Evolutionary conservation across 805 yeast species (phyloP), one percentile per base, ranked within the genome.

Genomic region (Suhomyces sp.): DNA sequence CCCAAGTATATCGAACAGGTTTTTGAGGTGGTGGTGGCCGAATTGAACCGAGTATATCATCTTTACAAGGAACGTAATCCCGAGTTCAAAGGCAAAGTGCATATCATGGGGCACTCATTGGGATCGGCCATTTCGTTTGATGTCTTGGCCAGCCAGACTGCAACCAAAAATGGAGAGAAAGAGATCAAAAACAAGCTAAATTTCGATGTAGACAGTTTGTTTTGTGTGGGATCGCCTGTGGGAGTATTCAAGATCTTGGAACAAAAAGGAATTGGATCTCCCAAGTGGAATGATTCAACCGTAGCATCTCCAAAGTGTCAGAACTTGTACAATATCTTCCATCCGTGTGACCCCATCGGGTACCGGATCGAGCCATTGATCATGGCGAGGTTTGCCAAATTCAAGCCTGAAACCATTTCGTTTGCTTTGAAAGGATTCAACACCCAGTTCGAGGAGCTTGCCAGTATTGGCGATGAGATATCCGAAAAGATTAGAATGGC

Each of bases 301-400:
- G 52, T 60, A 3, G 67, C 73, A 7, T 68, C 79, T 3, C 90
- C 94, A 3, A 78, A 77, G 31, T 85, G 87, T 57, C 70, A 75
- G 2, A 87, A 88, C 61, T 67, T 88, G 44, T 94, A 87, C 71
- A 93, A 93, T 64, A 71, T 94, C 5, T 90, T 88, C 71, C 96
- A 93, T 60, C 89, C 93, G 0, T 86, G 96, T 58, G 99, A 93
- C 64, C 97, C 97, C 0, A 86, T 94, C 41, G 92, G 93, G 0
- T 90, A 92, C 62, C 75, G 98, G 51, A 70, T 92, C 53, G 99
- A 93, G 67, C 99, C 99, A 1, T 71, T 93, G 53, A 79, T 92
- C 5, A 70, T 74, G 54, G 74, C 78, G 19, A 69, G 64, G 54
- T 75, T 85, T 57, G 71, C 83, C 0, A 65, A 73, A 7, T 69